These are phyloP conservation scores for Carex parvula DNA, from an alignment of 176 grass and related monocot species.

Conservation along the genomic window DNA sequence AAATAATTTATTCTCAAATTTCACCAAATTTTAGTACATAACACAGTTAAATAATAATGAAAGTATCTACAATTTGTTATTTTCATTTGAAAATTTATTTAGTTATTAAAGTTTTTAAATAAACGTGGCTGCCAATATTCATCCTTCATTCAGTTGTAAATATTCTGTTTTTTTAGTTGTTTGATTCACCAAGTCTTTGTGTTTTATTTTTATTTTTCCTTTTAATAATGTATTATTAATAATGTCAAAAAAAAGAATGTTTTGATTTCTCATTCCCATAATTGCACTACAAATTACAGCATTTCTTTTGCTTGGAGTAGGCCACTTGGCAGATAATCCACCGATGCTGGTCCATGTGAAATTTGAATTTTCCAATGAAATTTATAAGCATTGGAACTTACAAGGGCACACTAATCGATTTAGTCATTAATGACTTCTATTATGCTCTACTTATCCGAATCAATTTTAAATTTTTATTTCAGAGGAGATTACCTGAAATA, in stretches of 20 bases:
- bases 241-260: not conserved
- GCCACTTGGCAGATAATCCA: not conserved
- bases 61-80: too few species aligned
- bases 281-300: too few species aligned
- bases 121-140: not conserved
- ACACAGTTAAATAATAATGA: not conserved
- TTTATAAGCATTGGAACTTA: not conserved
- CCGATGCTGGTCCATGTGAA: not conserved
- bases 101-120: not conserved
- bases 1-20: not conserved
- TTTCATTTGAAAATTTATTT: too few species aligned
- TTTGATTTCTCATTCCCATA: not conserved
- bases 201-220: not conserved
- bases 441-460: not conserved
- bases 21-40: not conserved
- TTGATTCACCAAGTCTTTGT: not conserved
- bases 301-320: too few species aligned
- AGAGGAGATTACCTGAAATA: not conserved
- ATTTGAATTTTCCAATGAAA: slow-evolving; percentile 5
- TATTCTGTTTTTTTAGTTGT: not conserved
- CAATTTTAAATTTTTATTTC: not conserved
- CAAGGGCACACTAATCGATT: not conserved
- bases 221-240: not conserved
- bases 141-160: not conserved
- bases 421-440: not conserved